A percentile compares a stretch with the other conserved stretches of the same genome.
These are phyloP conservation scores for Phytophthora pinifolia DNA, from an alignment of 352 stramenopile genomes.

Conservation along the genomic window DNA sequence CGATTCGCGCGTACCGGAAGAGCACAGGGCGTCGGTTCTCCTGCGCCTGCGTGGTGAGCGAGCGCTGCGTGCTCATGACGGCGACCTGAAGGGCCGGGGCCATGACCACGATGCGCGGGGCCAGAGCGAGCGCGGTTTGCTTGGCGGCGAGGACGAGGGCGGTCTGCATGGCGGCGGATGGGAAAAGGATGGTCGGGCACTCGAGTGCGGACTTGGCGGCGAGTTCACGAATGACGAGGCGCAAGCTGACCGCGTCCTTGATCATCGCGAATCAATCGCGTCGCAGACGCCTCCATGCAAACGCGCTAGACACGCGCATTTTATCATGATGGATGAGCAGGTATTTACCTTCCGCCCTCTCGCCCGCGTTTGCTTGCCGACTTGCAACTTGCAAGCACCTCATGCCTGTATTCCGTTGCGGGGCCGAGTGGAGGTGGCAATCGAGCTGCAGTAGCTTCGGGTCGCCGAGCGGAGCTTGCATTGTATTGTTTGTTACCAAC, in stretches of 20 bases:
- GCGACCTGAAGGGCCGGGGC: conserved; percentile 24
- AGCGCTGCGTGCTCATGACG: conserved; percentile 25
- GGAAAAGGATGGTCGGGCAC: conserved; percentile 5
- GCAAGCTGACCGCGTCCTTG: too few relatives aligned
- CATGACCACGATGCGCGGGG: conserved; percentile 19
- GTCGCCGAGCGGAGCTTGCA: too few relatives aligned
- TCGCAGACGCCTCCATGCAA: too few relatives aligned
- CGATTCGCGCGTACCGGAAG: conserved; percentile 17
- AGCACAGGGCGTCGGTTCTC: conserved; percentile 29
- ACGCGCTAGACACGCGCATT: too few relatives aligned
- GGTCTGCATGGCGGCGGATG: conserved; percentile 21
- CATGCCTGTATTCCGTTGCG: too few relatives aligned
- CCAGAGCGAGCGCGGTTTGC: conserved; percentile 23
- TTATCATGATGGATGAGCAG: background rate
- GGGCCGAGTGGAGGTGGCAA: too few relatives aligned
- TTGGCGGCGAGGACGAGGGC: conserved; percentile 29
- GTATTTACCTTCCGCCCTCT: conserved; percentile 3
- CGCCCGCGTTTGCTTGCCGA: background rate
- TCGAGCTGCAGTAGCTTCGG: too few relatives aligned
- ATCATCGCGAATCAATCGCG: too few relatives aligned
- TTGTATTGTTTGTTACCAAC: too few relatives aligned
- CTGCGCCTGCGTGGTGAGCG: conserved; percentile 25
- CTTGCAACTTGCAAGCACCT: too few relatives aligned
- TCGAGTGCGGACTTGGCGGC: conserved; percentile 14
- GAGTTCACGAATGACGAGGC: conserved; percentile 26